Percentiles rank a stretch among this genome's conserved stretches.
phyloP scores from a whole-genome alignment of 2,329 filamentous ascomycete species.

The Penicillium polonicum region DNA sequence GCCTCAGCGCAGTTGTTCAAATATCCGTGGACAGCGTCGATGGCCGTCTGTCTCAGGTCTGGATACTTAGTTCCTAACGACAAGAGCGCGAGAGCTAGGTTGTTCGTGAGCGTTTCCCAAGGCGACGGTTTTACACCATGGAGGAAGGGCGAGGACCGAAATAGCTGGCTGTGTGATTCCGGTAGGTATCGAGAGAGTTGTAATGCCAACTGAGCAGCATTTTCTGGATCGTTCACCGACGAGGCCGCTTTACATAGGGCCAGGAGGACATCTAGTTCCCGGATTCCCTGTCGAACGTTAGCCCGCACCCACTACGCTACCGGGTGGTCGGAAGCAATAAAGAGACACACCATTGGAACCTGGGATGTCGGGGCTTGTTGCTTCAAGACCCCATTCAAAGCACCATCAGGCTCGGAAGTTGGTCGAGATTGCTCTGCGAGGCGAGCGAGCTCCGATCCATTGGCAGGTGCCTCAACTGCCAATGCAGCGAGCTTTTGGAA shows the following conservation, averaged over 20 bases:
- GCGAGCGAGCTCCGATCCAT: slow-evolving; percentile 37
- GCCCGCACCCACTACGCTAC: not conserved
- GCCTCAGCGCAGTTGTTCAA: slow-evolving; percentile 67
- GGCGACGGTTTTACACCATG: slow-evolving; percentile 81
- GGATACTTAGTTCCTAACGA: slow-evolving; percentile 72
- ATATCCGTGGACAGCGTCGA: slow-evolving; percentile 68
- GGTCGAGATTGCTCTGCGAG: slow-evolving; percentile 34
- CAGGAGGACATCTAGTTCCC: slow-evolving; percentile 88
- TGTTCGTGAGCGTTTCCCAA: slow-evolving; percentile 77
- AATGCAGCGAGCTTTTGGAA: slow-evolving; percentile 46
- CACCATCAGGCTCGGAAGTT: slow-evolving; percentile 26
- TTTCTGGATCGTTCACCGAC: slow-evolving; percentile 65
- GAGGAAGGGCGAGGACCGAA: slow-evolving; percentile 78
- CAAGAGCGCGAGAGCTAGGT: slow-evolving; percentile 78
- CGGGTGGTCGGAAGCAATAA: not conserved
- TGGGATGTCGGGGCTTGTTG: slow-evolving; percentile 40
- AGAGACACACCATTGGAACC: slow-evolving; percentile 39
- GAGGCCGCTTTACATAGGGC: slow-evolving; percentile 89
- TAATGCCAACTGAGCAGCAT: slow-evolving; percentile 73
- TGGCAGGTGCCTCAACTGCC: slow-evolving; percentile 35
- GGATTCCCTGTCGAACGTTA: slow-evolving; percentile 62
- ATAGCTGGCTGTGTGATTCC: slow-evolving; percentile 76
- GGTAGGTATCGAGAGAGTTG: slow-evolving; percentile 83
- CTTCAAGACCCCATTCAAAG: slow-evolving; percentile 39
- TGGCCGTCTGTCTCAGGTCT: slow-evolving; percentile 64